These are phyloP conservation scores for Kwoniella botswanensis DNA, from an alignment of 768 basidiomycete species.

Conservation along the genomic window DNA sequence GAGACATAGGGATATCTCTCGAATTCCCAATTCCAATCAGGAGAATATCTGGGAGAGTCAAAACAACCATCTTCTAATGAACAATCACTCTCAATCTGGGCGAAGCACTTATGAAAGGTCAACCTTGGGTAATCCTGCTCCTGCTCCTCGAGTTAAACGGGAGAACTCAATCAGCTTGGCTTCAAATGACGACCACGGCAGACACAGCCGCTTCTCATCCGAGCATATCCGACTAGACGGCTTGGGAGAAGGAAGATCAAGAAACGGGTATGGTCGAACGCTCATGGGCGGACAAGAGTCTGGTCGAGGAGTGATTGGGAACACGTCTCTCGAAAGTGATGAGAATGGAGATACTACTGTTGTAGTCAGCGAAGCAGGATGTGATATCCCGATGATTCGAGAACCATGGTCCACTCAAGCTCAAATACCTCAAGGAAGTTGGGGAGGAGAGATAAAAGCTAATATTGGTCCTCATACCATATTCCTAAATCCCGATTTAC, in stretches of 20 bases:
- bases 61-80: slow-evolving; percentile 9
- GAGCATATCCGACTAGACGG: slow-evolving; percentile 20
- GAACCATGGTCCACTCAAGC: slow-evolving; percentile 5
- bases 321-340: not conserved
- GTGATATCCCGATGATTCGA: slow-evolving; percentile 34
- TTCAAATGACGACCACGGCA: not conserved
- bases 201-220: not conserved
- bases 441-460: not conserved
- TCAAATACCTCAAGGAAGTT: not conserved
- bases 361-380: slow-evolving; percentile 18
- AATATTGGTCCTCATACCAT: slow-evolving; percentile 15
- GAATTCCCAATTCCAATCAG: not conserved
- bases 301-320: slow-evolving; percentile 37
- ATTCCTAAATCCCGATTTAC: slow-evolving; percentile 37
- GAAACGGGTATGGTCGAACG: slow-evolving; percentile 28
- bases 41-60: not conserved
- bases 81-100: not conserved
- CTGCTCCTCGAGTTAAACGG: not conserved
- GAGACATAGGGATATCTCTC: slow-evolving; percentile 6
- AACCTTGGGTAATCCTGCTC: not conserved
- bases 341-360: slow-evolving; percentile 4
- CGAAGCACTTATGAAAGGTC: not conserved
- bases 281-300: slow-evolving; percentile 32
- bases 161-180: not conserved
- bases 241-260: slow-evolving; percentile 25